Percentiles rank a stretch among this genome's conserved stretches.
Conservation (phyloP, 2,329 filamentous ascomycete species). For the Paracorniculantispora psalliotae region DNA sequence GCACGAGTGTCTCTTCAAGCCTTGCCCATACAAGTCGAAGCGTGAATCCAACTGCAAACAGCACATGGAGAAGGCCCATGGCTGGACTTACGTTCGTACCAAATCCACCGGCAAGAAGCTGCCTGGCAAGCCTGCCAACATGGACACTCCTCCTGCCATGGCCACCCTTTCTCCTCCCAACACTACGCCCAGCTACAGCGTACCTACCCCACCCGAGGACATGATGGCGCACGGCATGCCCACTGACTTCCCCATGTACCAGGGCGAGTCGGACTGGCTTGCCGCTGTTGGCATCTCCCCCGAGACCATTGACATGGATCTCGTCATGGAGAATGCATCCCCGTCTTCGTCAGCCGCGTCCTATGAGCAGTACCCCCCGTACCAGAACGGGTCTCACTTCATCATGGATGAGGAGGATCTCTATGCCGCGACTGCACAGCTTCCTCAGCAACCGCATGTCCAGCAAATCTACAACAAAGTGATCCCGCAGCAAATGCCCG, state of each 20-base stretch:
- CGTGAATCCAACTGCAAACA: slow-evolving; percentile 96
- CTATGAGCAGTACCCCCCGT: slow-evolving; percentile 53
- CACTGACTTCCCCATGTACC: slow-evolving; percentile 46
- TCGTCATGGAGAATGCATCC: slow-evolving; percentile 29
- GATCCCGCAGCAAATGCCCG: slow-evolving; percentile 37
- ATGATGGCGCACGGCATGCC: slow-evolving; percentile 26
- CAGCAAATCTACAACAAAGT: slow-evolving; percentile 41
- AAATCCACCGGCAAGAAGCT: slow-evolving; percentile 80
- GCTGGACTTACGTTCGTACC: slow-evolving; percentile 83
- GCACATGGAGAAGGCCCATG: slow-evolving; percentile 96
- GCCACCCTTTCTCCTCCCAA: slow-evolving; percentile 60
- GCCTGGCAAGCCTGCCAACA: slow-evolving; percentile 40
- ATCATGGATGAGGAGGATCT: slow-evolving; percentile 58
- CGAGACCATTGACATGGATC: slow-evolving; percentile 36
- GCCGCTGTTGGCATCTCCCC: slow-evolving; percentile 27
- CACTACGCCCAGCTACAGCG: slow-evolving; percentile 43
- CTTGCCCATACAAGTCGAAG: slow-evolving; percentile 92
- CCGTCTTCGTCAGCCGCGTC: slow-evolving; percentile 32
- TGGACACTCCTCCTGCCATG: slow-evolving; percentile 56
- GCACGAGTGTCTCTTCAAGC: slow-evolving; percentile 76
- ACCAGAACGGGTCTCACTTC: slow-evolving; percentile 58
- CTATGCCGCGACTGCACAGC: slow-evolving; percentile 53
- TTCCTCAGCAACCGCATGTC: slow-evolving; percentile 45
- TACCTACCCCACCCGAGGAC: slow-evolving; percentile 55
- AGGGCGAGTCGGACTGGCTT: slow-evolving; percentile 42